Evolutionary conservation across 345 rosid genomes (phyloP), one percentile per base, ranked within the genome.

Genomic region (Hypericum perforatum): DNA sequence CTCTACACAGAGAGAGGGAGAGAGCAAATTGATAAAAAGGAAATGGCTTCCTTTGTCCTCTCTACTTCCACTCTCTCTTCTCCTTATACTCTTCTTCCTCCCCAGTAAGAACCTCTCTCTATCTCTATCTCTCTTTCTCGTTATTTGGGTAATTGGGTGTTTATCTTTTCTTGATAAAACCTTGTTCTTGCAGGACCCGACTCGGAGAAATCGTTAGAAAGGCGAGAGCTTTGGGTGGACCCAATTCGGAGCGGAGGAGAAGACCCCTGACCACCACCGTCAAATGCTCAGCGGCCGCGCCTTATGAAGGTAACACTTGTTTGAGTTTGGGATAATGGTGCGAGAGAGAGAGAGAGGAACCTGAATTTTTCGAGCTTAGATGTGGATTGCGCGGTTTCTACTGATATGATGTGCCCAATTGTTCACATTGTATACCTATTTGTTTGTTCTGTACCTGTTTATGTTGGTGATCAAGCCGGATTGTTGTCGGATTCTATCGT

Each of bases 281-380:
- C 10, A 61, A 47, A 61, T 90, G 95, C 66, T 63, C 91, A 5
- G 60, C 69, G 40, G 81, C 76, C 61, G 66, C 81, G 15, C 76
- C 95, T 0, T 75, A 69, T 60, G 95, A 78, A 77, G 94, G 97
- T 90, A 72, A 11, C 49, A 9, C 5, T 47, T 22, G 32, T 22
- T 22, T 22, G 32, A 22, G 32, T 22, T 22, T 22, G 2, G 32
- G 32, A 22, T 22, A 22, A 22, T 22, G 32, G 32, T 22, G 32
- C 1, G 1, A 22, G 32, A 22, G 32, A 22, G 1, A 22, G 1
- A 22, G 32, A 22, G 32, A 22, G 1, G 32, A 22, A 22, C 32
- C 32, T 4, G 32, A 22, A 22, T n/a, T n/a, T n/a, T n/a, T n/a
- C n/a, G 4, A 22, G 32, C 32, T 22, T 1, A 1, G 32, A 1